Evolutionary conservation across 208 protist genomes (phyloP).

Genomic region (Wallacemonas sp.): DNA sequence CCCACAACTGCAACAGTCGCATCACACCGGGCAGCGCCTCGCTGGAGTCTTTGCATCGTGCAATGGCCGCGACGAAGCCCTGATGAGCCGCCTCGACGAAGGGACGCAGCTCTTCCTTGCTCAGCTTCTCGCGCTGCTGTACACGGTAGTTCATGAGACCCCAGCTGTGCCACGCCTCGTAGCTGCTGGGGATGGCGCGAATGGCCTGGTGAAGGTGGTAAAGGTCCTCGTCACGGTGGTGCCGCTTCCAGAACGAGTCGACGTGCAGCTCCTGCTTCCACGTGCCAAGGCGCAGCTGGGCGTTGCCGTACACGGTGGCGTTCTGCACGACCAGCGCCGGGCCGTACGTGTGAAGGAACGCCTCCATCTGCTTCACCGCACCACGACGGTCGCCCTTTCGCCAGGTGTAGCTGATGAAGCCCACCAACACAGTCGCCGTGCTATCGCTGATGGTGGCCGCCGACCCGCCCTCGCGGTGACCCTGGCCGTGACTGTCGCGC

Average conservation of each 20-base stretch:
- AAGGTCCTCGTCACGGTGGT: slow-evolving; percentile 66
- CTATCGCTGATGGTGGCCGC: slow-evolving; percentile 3
- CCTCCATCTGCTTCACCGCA: slow-evolving; percentile 73
- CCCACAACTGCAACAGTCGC: slow-evolving; percentile 98
- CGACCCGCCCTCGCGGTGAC: neutral
- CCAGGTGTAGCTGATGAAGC: slow-evolving; percentile 84
- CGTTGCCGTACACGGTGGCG: slow-evolving; percentile 64
- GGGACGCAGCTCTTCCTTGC: slow-evolving; percentile 51
- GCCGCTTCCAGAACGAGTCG: slow-evolving; percentile 80
- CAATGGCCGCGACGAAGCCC: slow-evolving; percentile 98
- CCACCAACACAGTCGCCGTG: slow-evolving; percentile 47
- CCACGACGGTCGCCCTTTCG: slow-evolving; percentile 74
- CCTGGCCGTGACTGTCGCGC: neutral
- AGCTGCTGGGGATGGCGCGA: slow-evolving; percentile 69
- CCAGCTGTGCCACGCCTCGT: slow-evolving; percentile 98
- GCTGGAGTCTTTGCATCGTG: slow-evolving; percentile 63
- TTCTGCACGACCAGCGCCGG: slow-evolving; percentile 57
- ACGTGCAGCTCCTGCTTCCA: slow-evolving; percentile 89
- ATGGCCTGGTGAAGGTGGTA: slow-evolving; percentile 86
- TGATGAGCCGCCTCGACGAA: slow-evolving; percentile 92
- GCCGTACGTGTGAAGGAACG: slow-evolving; percentile 58
- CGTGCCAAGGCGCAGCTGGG: slow-evolving; percentile 73
- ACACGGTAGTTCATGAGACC: slow-evolving; percentile 97
- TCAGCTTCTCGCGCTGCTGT: slow-evolving; percentile 87
- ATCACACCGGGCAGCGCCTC: slow-evolving; percentile 96